Base-by-base conservation (phyloP, 139 green algal species). In the Deuterostichococcus epilithicus region DNA sequence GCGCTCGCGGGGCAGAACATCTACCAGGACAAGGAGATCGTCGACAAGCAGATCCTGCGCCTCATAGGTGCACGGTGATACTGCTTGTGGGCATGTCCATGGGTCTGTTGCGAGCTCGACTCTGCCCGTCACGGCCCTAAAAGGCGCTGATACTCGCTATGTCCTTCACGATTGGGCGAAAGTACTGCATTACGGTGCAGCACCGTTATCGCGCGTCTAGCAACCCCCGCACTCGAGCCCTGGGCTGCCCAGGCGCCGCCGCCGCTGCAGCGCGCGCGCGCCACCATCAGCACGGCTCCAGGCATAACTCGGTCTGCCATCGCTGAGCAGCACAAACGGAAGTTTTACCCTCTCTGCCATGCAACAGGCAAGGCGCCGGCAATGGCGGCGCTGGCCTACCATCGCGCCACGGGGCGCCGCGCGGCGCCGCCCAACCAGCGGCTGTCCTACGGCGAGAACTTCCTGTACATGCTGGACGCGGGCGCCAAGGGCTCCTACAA, bases 381-480 rank as follows among this genome's bases (percentile, higher is more conserved):
- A 0, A 82, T 99, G 20, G 95, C 94, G 5, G 94, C 95, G 1
- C 76, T 94, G 65, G 95, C 95, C 20, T 99, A 99, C 84, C 95
- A 98, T 89, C 91, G 93, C 69, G 86, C 84, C 74, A 94, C 90
- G 2, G 96, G 96, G n/a, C 87, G 94, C 69, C 78, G 75, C 59
- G 77, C 89, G 0, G 83, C 91, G 1, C 76, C 76, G 22, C 96
- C 95, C 67, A 96, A 96, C 81, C 87, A 94, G 84, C 87, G 88
- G 20, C 86, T 99, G 44, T 80, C 80, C 63, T 99, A 98, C 78
- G 81, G 91, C 0, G 96, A 99, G 81, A 97, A 97, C 87, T 98
- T 99, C 79, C 82, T 99, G 68, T 99, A 96, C 92, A 99, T 99
- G 96, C 89, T 99, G 60, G 95, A 98, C 81, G 90, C 86, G 18